Evolutionary conservation across 1,284 basidiomycete genomes (phyloP), one percentile per base, ranked within the genome.

Genomic region (Ustilago sp.): DNA sequence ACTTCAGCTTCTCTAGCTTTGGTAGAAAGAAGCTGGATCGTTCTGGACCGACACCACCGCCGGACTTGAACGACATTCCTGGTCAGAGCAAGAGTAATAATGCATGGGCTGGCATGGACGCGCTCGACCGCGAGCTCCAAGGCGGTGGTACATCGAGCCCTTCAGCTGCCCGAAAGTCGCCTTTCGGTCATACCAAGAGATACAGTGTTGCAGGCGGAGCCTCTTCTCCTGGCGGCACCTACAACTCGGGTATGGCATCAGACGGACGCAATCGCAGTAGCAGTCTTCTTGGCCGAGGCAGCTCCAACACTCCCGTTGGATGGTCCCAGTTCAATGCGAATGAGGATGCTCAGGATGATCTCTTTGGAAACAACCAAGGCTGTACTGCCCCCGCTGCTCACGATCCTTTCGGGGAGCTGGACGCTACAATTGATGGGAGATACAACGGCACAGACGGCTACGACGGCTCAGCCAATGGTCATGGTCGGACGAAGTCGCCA

Each of bases 81-180:
- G 72, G 68, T 1, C 63, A 72, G 11, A 78, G 76, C 51, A 65
- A 51, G 19, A 59, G 41, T 39, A 61, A 55, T 58, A 56, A 41
- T 23, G 47, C 61, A 1, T 71, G 70, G 67, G 61, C 68, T 32
- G 59, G 61, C 2, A 72, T 84, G 74, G 83, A 84, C 41, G 68
- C 67, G 11, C 74, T 84, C 19, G 83, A 84, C 43, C 57, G 74
- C 11, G 80, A 84, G 61, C 68, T 84, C 12, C 83, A 83, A 51
- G 61, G 70, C 8, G 59, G 63, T 28, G 67, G 59, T n/a, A 39
- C 59, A 5, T 13, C 59, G 4, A 63, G 65, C 17, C 52, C 62
- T 17, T 59, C 66, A 1, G 55, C 64, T 35, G 48, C 63, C 2
- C 62, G 67, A 13, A 66, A 58, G 32, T 65, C 74, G 38, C 52